Evolutionary conservation across 2,329 filamentous ascomycete species (phyloP).

Genomic region (Tolypocladium endophyticum): DNA sequence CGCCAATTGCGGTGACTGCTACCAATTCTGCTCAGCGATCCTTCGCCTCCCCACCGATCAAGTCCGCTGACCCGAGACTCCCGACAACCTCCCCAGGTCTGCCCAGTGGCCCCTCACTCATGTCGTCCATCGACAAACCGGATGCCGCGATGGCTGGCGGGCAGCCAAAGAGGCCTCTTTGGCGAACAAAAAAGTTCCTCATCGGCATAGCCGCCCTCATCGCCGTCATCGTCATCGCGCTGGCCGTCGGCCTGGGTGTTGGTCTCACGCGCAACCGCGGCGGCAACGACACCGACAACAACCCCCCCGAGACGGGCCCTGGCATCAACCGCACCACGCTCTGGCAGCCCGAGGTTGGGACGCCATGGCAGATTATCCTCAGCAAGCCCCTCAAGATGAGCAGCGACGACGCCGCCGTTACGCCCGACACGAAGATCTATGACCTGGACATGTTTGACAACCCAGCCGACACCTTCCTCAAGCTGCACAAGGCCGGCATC

Average conservation of each 20-base stretch:
- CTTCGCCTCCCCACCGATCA: no score
- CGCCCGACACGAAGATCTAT: conserved; percentile 38
- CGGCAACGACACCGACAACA: conserved; percentile 7
- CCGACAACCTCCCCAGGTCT: not conserved
- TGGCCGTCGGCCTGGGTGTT: conserved; percentile 46
- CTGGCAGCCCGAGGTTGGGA: conserved; percentile 43
- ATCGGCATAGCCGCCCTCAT: conserved; percentile 12
- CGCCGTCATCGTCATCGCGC: conserved; percentile 23
- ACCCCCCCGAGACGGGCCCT: conserved; percentile 3
- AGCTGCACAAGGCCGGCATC: conserved; percentile 45
- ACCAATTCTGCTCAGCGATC: not conserved
- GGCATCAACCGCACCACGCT: conserved; percentile 15
- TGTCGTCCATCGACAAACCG: conserved; percentile 15
- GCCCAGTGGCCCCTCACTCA: not conserved
- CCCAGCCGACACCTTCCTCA: conserved; percentile 28
- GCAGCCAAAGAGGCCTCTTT: not conserved
- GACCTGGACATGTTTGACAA: conserved; percentile 48
- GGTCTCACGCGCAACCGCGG: conserved; percentile 31
- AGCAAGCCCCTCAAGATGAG: conserved; percentile 27
- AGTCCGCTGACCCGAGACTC: not conserved
- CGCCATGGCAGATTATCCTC: conserved; percentile 54
- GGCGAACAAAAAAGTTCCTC: conserved; percentile 14
- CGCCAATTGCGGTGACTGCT: not conserved
- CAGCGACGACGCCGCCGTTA: conserved; percentile 22
- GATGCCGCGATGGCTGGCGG: not conserved